Base-by-base conservation (phyloP, 2,329 filamentous ascomycete genomes). In the Aureobasidium subglaciale region DNA sequence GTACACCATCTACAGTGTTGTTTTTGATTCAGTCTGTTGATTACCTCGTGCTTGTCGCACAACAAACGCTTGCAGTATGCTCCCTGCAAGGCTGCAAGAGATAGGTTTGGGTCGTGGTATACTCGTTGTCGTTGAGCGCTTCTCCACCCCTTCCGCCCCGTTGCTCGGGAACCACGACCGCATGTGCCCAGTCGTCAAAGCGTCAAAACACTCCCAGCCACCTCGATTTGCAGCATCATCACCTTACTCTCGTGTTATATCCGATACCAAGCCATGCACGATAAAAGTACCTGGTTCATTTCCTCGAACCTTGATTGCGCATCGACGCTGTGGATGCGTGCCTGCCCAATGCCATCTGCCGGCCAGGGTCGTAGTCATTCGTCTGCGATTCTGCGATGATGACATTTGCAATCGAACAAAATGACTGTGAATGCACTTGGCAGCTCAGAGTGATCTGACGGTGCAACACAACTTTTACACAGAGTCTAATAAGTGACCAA, bases 131-230 rank as follows among this genome's bases (percentile, higher is more conserved):
- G 27, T 35, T 27, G 18, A 41, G 48, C 48, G 48, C 18, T 29
- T 41, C 48, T 53, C 37, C 48, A 40, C 48, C 16, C 22, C 35
- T 9, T 25, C 25, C 27, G 22, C 18, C 38, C 49, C 50, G 50
- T 54, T 54, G 50, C 50, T 43, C 27, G 27, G 30, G 45, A 25
- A 37, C 29, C 40, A 15, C 11, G 20, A 46, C 42, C 27, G 25
- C 27, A n/a, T 46, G 25, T 46, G n/a, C n/a, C 40, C 37, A 35
- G 25, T 29, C 15, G 50, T 54, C 50, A 37, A 27, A 54, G 50
- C 50, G 50, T 53, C 50, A 35, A 35, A 35, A 37, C 45, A 49
- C n/a, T 22, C 5, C 50, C 50, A 54, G 50, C 50, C 50, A 54
- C 37, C 38, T 15, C 37, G 5, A 32, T 37, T 38, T 15, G n/a